phyloP scores from a whole-genome alignment of 768 basidiomycete genomes.

The Daedaleopsis sinensis region DNA sequence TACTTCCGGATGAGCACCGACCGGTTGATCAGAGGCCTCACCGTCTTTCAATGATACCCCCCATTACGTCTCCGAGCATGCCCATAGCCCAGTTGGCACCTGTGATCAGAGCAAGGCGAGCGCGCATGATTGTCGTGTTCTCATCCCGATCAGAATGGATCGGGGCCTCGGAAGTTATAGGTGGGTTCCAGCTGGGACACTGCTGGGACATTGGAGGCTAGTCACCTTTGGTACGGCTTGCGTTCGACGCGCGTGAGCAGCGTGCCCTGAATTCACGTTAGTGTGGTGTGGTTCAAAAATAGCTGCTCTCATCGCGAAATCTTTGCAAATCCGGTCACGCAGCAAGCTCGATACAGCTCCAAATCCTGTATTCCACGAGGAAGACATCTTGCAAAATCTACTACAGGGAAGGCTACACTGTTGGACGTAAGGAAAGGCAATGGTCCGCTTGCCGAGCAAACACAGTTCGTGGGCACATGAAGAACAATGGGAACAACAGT shows the following conservation, averaged over 20 bases:
- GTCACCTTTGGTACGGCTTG: too few relatives aligned
- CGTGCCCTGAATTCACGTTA: too few relatives aligned
- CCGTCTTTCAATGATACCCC: constrained; percentile 40
- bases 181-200: too few relatives aligned
- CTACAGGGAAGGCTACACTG: constrained; percentile 4
- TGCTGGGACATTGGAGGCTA: too few relatives aligned
- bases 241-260: too few relatives aligned
- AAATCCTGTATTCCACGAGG: constrained; percentile 7
- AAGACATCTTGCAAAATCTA: constrained; percentile 3
- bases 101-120: too few relatives aligned
- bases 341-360: background rate
- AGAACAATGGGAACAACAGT: background rate
- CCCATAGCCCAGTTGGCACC: background rate
- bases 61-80: background rate
- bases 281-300: too few relatives aligned
- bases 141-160: too few relatives aligned
- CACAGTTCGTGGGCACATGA: constrained; percentile 3
- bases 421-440: background rate
- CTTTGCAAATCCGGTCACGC: too few relatives aligned
- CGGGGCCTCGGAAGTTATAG: too few relatives aligned
- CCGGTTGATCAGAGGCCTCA: constrained; percentile 66
- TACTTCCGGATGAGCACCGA: constrained; percentile 84
- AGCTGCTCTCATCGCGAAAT: too few relatives aligned
- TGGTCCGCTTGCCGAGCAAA: constrained; percentile 7
- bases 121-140: background rate